Base-by-base conservation (phyloP, 2,329 filamentous ascomycete genomes). In the Aspergillus tanneri region DNA sequence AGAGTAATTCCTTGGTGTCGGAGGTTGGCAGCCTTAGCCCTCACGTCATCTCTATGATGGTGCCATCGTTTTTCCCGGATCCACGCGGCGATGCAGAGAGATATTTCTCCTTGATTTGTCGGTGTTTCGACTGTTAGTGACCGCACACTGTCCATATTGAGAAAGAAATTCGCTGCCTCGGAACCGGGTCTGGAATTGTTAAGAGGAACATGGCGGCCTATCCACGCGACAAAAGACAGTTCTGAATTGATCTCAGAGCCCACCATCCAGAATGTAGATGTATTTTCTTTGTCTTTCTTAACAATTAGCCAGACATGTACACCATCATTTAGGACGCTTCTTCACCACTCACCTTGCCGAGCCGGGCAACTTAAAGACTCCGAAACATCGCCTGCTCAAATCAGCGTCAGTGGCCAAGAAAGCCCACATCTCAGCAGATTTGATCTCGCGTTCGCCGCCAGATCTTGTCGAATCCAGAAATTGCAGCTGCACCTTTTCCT, bases 321-420 rank as follows among this genome's bases (percentile, higher is more conserved):
- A n/a, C n/a, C 6, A 36, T 18, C 8, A 16, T 5, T 14, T 9
- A 28, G 25, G 25, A 8, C 7, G 25, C 8, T 28, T 8, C 8
- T 8, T 35, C 7, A 6, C 7, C 18, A 10, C 64, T 51, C 55
- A 77, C 77, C 63, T 74, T 62, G 9, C 75, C 76, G 5, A 61
- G 57, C 42, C 78, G 73, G 82, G 53, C 61, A 75, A 74, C 0
- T 63, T 57, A 47, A 81, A 79, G 73, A 74, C 28, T 78, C 72
- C 0, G 77, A 58, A 81, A 81, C 2, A 67, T 72, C 7, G 81
- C 59, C 40, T 78, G 66, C 0, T 70, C 74, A n/a, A n/a, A 40
- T 78, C 75, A 0, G 77, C 61, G 56, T 81, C 79, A 0, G 76
- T 77, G 0, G 76, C 63, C 64, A 79, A 70, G 42, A 77, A 78